Percentiles rank a stretch among this genome's conserved stretches.
phyloP scores from a whole-genome alignment of 73 alveolate genomes.

The Symbiodinium pilosum region DNA sequence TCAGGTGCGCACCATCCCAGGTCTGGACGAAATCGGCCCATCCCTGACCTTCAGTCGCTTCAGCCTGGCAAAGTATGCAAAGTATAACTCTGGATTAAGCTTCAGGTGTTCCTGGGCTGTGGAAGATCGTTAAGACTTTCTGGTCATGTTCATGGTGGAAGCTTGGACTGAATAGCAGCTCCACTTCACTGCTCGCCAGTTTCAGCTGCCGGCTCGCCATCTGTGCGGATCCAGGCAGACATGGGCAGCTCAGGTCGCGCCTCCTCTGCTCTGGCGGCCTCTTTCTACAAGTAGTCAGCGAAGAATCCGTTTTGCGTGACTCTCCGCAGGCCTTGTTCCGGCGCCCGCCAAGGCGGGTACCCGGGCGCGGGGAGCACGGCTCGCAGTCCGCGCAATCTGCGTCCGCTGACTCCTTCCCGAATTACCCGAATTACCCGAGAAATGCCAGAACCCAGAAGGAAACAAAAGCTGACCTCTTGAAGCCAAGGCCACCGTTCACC shows the following conservation, averaged over 20 bases:
- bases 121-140: too few species aligned
- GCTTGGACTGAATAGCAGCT: too few species aligned
- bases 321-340: background rate
- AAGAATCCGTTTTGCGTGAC: too few species aligned
- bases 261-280: background rate
- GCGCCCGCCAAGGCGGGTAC: slow-evolving; percentile 53
- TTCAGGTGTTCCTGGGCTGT: too few species aligned
- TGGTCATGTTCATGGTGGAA: too few species aligned
- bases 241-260: background rate
- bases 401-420: background rate
- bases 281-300: too few species aligned
- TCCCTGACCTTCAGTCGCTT: too few species aligned
- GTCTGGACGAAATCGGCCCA: slow-evolving; percentile 76
- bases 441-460: background rate
- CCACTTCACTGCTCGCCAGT: too few species aligned
- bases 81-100: too few species aligned
- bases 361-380: slow-evolving; percentile 77
- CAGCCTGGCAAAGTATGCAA: too few species aligned
- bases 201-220: background rate
- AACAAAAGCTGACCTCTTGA: background rate
- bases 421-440: background rate
- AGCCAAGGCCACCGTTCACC: slow-evolving; percentile 33
- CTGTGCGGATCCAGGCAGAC: background rate
- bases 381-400: background rate
- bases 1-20: slow-evolving; percentile 43